Base-by-base conservation (phyloP, 768 basidiomycete species). In the Dendrothele bispora region DNA sequence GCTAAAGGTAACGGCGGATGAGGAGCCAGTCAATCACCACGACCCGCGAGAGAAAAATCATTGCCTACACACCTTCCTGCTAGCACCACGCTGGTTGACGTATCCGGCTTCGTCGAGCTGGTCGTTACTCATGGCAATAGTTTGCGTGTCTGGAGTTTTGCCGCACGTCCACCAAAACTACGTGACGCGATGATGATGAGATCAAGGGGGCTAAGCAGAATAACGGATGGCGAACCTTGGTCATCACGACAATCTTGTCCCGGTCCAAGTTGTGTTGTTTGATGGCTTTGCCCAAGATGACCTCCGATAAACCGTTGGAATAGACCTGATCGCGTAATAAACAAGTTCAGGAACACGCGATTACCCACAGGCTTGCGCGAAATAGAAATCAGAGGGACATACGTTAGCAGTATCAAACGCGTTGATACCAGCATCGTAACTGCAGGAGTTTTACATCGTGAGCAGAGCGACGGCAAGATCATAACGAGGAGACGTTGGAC, bases 181-280 rank as follows among this genome's bases (percentile, higher is more conserved):
- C n/a, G n/a, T n/a, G n/a, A n/a, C n/a, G 18, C 26, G 21, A 38
- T 38, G 36, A 38, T 15, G 20, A n/a, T 22, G 43, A 45, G 30
- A 32, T n/a, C n/a, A 32, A 10, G 30, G 30, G 10, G 30, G 10
- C 10, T 32, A 43, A 14, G 41, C 24, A 20, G 28, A 1, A 15
- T 10, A 5, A 37, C n/a, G 7, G n/a, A 7, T 21, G 11, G 11
- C 22, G 2, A 35, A 45, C 50, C 62, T 82, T 82, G 46, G 80
- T 80, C 61, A 81, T 68, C 25, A 82, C 72, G 28, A 82, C 79
- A 28, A 80, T 66, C 47, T 73, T 68, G 12, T 77, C 74, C 5
- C 81, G 70, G 15, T 77, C 75, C 14, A 76, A 60, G 27, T 71
- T 50, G 43, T 71, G 62, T 53, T 66, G 56, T 53, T 74, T 75